Percentiles rank a stretch among this genome's conserved stretches.
These are phyloP conservation scores for Phytophthora hybrid DNA, from an alignment of 352 stramenopile genomes.

Conservation along the genomic window DNA sequence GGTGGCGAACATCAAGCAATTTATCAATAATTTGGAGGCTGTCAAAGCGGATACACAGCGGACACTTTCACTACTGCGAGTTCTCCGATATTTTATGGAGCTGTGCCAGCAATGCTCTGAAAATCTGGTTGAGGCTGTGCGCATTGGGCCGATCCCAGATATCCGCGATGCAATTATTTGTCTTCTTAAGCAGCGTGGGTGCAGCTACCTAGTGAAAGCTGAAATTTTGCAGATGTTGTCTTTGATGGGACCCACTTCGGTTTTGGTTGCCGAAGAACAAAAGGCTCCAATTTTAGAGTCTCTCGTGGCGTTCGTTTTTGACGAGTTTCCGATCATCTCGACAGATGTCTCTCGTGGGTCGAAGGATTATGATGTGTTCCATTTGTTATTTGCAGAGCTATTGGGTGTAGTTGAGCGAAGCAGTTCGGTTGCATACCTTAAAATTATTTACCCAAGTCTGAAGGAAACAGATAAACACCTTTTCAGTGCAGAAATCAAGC, in stretches of 20 bases:
- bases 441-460: conserved; percentile 65
- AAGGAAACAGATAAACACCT: conserved; percentile 70
- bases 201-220: conserved; percentile 69
- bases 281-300: conserved; percentile 39
- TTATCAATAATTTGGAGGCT: conserved; percentile 43
- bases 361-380: conserved; percentile 75
- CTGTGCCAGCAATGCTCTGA: conserved; percentile 51
- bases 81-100: conserved; percentile 53
- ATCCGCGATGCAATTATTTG: conserved; percentile 46
- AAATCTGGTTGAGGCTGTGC: conserved; percentile 35
- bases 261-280: conserved; percentile 7
- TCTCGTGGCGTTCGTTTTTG: conserved; percentile 62
- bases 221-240: conserved; percentile 60
- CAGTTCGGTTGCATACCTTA: conserved; percentile 51
- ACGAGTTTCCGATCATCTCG: conserved; percentile 84
- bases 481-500: conserved; percentile 60
- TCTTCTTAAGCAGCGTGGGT: conserved; percentile 47
- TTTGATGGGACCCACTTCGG: conserved; percentile 36
- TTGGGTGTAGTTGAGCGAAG: conserved; percentile 65
- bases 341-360: conserved; percentile 66
- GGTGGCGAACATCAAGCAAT: conserved; percentile 49
- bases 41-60: conserved; percentile 40
- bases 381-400: conserved; percentile 59
- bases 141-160: conserved; percentile 46
- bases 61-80: conserved; percentile 52